These are phyloP conservation scores for Teratosphaeria gauchensis DNA, from an alignment of 2,329 filamentous ascomycete species.

Conservation along the genomic window DNA sequence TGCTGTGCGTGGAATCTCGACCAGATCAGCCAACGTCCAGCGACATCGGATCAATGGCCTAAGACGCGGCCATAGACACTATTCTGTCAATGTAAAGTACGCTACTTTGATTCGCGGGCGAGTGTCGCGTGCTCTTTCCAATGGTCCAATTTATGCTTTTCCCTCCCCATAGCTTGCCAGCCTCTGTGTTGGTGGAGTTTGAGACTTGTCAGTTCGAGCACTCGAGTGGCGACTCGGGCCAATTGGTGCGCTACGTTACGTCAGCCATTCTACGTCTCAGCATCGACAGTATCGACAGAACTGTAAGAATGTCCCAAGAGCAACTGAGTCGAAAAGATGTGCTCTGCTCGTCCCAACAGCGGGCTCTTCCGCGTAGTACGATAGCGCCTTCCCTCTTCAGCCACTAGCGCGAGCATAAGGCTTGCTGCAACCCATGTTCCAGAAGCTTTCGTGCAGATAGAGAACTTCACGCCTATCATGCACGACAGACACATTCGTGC, in stretches of 20 bases:
- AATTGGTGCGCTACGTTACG: not conserved
- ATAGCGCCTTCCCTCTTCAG: not conserved
- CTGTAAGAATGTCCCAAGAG: not conserved
- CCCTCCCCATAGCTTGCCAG: not conserved
- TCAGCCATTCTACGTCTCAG: not conserved
- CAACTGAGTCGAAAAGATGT: not conserved
- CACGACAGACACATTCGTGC: not conserved
- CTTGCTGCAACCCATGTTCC: not conserved
- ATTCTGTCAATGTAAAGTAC: not conserved
- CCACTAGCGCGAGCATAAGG: not conserved
- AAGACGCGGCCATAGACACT: not conserved
- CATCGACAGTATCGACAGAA: not conserved
- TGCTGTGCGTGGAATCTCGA: too few species aligned
- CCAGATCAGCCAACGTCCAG: too few species aligned
- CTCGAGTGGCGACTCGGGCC: too few species aligned
- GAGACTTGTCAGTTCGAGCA: not conserved
- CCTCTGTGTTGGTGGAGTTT: not conserved
- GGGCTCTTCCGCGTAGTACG: not conserved
- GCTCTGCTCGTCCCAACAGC: not conserved
- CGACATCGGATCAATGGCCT: too few species aligned
- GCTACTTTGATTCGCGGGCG: not conserved
- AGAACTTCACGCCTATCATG: not conserved
- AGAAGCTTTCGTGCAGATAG: not conserved
- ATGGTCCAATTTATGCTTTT: not conserved
- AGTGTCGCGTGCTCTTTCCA: not conserved